phyloP scores from a whole-genome alignment of 1,284 basidiomycete genomes.

The Cystobasidium slooffiae region DNA sequence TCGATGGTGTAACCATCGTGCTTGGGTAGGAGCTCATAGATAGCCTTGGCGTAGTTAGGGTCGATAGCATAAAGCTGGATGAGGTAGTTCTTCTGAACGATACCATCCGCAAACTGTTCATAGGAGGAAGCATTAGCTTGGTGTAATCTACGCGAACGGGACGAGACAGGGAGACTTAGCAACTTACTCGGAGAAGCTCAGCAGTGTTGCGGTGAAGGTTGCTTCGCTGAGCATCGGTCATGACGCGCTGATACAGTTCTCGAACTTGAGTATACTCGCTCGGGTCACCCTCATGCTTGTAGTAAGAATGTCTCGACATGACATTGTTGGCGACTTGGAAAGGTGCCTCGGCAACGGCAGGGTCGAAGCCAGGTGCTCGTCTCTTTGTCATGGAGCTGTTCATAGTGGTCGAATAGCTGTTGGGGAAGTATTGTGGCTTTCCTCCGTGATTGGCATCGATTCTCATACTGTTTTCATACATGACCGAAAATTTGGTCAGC shows the following conservation, averaged over 20 bases:
- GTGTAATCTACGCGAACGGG: not conserved
- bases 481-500: no score
- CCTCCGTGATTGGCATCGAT: slow-evolving; percentile 54
- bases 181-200: slow-evolving; percentile 49
- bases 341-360: slow-evolving; percentile 52
- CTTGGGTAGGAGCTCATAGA: slow-evolving; percentile 54
- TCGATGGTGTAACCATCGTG: slow-evolving; percentile 51
- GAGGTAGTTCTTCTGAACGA: slow-evolving; percentile 56
- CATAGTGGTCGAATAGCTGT: slow-evolving; percentile 53
- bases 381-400: slow-evolving; percentile 46
- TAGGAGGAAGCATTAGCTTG: not conserved
- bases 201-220: slow-evolving; percentile 57
- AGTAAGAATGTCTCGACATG: slow-evolving; percentile 54
- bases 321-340: slow-evolving; percentile 55
- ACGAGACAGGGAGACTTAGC: slow-evolving; percentile 2
- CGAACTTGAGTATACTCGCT: slow-evolving; percentile 56
- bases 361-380: slow-evolving; percentile 54
- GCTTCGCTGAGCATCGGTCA: slow-evolving; percentile 53
- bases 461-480: slow-evolving; percentile 50
- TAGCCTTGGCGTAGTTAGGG: slow-evolving; percentile 53
- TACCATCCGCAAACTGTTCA: slow-evolving; percentile 53
- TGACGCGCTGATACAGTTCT: slow-evolving; percentile 52
- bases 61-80: slow-evolving; percentile 55
- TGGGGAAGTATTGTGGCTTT: slow-evolving; percentile 56
- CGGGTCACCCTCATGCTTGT: slow-evolving; percentile 55